Conservation (phyloP, 2,329 filamentous ascomycete species). For the Sporothrix pallida region DNA sequence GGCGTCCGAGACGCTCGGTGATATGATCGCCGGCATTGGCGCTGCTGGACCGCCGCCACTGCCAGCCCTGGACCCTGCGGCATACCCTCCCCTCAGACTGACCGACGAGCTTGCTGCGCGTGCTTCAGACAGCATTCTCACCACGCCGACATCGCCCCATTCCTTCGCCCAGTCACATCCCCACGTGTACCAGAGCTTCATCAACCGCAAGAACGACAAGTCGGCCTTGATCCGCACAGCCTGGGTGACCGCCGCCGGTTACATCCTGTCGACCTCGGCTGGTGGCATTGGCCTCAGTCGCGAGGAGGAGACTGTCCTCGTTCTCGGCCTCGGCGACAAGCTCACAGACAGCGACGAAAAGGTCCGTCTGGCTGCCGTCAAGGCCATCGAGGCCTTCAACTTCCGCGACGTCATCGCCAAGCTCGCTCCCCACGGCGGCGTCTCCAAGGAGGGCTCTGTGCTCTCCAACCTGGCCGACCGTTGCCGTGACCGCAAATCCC, state of each 20-base stretch:
- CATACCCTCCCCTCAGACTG: slow-evolving; percentile 78
- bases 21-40: slow-evolving; percentile 92
- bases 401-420: slow-evolving; percentile 83
- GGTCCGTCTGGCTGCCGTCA: slow-evolving; percentile 87
- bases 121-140: slow-evolving; percentile 67
- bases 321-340: slow-evolving; percentile 77
- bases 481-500: slow-evolving; percentile 81
- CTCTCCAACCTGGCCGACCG: slow-evolving; percentile 83
- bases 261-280: slow-evolving; percentile 88
- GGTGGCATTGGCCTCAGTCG: slow-evolving; percentile 86
- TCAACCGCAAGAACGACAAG: slow-evolving; percentile 86
- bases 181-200: slow-evolving; percentile 79
- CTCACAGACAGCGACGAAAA: slow-evolving; percentile 88
- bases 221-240: slow-evolving; percentile 78
- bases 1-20: slow-evolving; percentile 91
- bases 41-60: slow-evolving; percentile 82
- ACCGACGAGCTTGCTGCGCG: slow-evolving; percentile 61
- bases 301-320: slow-evolving; percentile 77
- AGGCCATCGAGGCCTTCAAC: slow-evolving; percentile 78
- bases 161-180: slow-evolving; percentile 86
- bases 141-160: slow-evolving; percentile 82
- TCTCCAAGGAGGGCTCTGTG: slow-evolving; percentile 77
- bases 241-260: slow-evolving; percentile 83
- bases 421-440: slow-evolving; percentile 75
- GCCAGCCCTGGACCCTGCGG: slow-evolving; percentile 75